Conservation (phyloP, 2,329 filamentous ascomycete species). For the Sporothrix dimorphospora region DNA sequence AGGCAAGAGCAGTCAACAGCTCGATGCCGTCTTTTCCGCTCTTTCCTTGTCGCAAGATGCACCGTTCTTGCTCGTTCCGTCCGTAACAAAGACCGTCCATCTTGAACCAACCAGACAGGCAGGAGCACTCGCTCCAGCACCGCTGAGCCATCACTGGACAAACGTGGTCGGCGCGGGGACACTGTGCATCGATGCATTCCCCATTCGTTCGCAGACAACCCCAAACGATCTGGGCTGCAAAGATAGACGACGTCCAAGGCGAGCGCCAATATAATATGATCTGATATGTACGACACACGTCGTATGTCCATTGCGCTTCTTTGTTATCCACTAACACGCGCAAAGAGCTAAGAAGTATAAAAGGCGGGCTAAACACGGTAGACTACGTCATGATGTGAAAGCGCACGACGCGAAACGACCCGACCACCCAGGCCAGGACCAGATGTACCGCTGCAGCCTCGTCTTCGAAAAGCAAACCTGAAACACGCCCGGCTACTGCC, state of each 20-base stretch:
- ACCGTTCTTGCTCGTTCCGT: too few species aligned
- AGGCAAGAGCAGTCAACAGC: neutral
- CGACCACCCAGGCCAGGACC: neutral
- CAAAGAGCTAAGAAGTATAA: neutral
- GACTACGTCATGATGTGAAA: constrained; percentile 22
- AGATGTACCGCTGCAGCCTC: constrained; percentile 10
- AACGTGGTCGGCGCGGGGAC: too few species aligned
- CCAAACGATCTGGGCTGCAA: too few species aligned
- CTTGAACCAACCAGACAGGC: too few species aligned
- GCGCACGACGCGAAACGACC: neutral
- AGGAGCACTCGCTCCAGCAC: too few species aligned
- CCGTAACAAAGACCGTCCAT: neutral
- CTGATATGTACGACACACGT: neutral
- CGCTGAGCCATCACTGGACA: too few species aligned
- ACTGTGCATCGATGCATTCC: too few species aligned
- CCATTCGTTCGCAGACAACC: too few species aligned
- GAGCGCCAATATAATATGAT: neutral
- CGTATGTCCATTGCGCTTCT: neutral
- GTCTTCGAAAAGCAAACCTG: neutral
- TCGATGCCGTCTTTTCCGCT: neutral
- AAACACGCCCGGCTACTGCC: neutral
- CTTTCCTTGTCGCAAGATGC: too few species aligned
- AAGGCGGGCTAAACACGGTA: neutral
- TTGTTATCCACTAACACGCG: neutral
- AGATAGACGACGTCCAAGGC: neutral